These are phyloP conservation scores for Meredithiella fracta DNA, from an alignment of 2,329 filamentous ascomycete species.

Conservation along the genomic window DNA sequence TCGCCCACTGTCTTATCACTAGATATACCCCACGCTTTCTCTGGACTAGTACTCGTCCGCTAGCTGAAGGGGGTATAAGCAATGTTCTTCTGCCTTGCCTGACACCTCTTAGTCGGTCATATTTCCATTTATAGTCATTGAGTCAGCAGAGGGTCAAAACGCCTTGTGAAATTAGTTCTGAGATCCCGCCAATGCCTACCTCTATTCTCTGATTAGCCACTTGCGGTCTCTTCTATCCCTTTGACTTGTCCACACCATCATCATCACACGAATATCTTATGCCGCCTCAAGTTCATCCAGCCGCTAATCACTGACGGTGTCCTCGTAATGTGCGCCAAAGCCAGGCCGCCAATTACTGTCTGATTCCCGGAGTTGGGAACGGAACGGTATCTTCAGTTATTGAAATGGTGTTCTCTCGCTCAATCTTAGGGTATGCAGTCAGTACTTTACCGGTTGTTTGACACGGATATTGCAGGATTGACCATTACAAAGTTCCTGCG, in stretches of 20 bases:
- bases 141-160: neutral
- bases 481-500: neutral
- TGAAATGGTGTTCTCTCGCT: neutral
- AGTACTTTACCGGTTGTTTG: neutral
- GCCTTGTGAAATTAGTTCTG: neutral
- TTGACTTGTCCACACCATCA: neutral
- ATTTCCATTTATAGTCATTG: neutral
- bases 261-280: too few relatives aligned
- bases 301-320: too few relatives aligned
- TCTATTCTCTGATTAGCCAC: neutral
- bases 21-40: neutral
- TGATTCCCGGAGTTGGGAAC: too few relatives aligned
- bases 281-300: too few relatives aligned
- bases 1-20: neutral
- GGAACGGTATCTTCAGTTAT: too few relatives aligned
- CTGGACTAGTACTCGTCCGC: neutral
- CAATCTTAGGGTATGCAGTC: neutral
- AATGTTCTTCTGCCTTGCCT: neutral
- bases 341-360: too few relatives aligned
- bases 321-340: too few relatives aligned
- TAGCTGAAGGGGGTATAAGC: neutral
- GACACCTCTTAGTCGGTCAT: neutral
- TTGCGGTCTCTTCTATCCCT: neutral
- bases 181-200: neutral
- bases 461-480: neutral